phyloP scores from a whole-genome alignment of 2,329 filamentous ascomycete species.

The Verticillium longisporum region DNA sequence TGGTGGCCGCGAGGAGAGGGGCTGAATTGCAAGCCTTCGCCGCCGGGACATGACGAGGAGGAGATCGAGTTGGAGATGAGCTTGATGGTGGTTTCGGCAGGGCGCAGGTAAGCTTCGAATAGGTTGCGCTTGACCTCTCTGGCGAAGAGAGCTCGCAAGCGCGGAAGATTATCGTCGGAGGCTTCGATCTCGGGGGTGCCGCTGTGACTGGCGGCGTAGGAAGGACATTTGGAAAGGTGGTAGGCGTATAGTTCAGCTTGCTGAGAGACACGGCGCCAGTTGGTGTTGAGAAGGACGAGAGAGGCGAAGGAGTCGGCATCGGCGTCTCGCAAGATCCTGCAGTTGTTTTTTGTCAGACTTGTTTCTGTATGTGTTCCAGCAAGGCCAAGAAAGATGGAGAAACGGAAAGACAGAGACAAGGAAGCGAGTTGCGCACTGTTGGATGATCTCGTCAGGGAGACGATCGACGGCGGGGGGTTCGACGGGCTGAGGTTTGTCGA shows the following conservation, averaged over 20 bases:
- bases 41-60: slow-evolving; percentile 74
- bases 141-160: slow-evolving; percentile 59
- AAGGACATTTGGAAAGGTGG: slow-evolving; percentile 55
- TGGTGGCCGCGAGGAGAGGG: slow-evolving; percentile 70
- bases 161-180: slow-evolving; percentile 40
- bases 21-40: slow-evolving; percentile 80
- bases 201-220: slow-evolving; percentile 46
- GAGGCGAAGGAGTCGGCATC: slow-evolving; percentile 62
- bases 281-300: slow-evolving; percentile 56
- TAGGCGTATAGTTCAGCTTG: slow-evolving; percentile 55
- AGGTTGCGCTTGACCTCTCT: slow-evolving; percentile 69
- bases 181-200: slow-evolving; percentile 20
- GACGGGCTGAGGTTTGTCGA: slow-evolving; percentile 23
- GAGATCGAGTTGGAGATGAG: slow-evolving; percentile 79
- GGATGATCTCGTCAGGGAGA: slow-evolving; percentile 62
- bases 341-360: background rate
- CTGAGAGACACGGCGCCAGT: slow-evolving; percentile 59
- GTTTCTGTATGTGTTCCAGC: background rate
- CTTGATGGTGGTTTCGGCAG: slow-evolving; percentile 65
- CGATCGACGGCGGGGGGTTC: slow-evolving; percentile 39
- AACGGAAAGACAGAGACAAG: slow-evolving; percentile 3
- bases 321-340: slow-evolving; percentile 53
- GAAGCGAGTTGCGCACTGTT: slow-evolving; percentile 41
- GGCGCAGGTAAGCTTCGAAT: slow-evolving; percentile 69
- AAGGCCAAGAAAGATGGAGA: slow-evolving; percentile 6